Evolutionary conservation across 371 early-diverging fungal species (phyloP).

Genomic region (Mortierella sp.): DNA sequence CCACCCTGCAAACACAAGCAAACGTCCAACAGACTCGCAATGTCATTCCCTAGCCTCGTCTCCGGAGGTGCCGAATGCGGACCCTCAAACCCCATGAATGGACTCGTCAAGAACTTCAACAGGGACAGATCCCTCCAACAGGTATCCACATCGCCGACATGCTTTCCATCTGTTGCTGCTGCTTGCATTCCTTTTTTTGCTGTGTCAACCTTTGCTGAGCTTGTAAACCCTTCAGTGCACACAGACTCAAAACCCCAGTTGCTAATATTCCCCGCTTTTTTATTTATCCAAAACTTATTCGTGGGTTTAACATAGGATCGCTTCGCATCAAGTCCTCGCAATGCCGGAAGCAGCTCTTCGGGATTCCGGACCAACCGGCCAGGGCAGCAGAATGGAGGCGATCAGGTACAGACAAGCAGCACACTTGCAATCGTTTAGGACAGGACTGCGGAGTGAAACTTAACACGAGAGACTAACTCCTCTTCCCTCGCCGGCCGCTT

Average conservation of each 20-base stretch:
- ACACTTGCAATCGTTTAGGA: constrained; percentile 12
- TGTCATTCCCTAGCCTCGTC: constrained; percentile 59
- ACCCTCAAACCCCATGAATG: constrained; percentile 80
- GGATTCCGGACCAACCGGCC: constrained; percentile 57
- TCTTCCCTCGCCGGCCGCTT: not conserved
- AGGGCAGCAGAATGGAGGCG: constrained; percentile 56
- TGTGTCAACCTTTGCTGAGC: not conserved
- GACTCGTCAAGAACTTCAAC: constrained; percentile 83
- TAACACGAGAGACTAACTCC: constrained; percentile 13
- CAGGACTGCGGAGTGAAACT: not conserved
- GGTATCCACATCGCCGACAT: constrained; percentile 50
- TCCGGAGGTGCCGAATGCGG: constrained; percentile 82
- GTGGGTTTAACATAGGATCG: constrained; percentile 67
- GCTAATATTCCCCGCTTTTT: constrained; percentile 12
- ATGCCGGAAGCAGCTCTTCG: constrained; percentile 70
- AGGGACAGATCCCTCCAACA: constrained; percentile 86
- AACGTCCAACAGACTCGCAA: constrained; percentile 7
- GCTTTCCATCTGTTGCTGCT: not conserved
- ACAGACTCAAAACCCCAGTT: not conserved
- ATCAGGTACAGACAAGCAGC: constrained; percentile 21
- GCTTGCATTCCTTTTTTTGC: not conserved
- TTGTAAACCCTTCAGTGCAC: not conserved
- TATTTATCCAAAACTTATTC: constrained; percentile 16
- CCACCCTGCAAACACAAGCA: not conserved
- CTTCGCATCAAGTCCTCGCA: constrained; percentile 62